These are phyloP conservation scores for Mucor sp. DNA, from an alignment of 371 early-diverging fungal genomes.

Conservation along the genomic window DNA sequence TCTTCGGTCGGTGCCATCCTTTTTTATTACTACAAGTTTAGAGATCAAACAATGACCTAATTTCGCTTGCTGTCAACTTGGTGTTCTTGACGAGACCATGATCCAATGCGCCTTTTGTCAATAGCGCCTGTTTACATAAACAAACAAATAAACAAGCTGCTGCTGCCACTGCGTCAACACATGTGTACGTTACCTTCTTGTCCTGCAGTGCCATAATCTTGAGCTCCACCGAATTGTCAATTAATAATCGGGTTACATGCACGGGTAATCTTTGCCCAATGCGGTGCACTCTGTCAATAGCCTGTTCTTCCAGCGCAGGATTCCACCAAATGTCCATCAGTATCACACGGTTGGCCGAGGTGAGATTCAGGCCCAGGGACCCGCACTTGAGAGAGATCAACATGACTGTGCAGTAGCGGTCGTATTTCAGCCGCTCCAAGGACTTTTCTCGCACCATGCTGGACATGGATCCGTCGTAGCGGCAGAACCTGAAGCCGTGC, in stretches of 20 bases:
- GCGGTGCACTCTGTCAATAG: conserved; percentile 88
- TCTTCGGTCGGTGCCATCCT: background rate
- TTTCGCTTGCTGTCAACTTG: conserved; percentile 45
- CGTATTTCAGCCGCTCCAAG: conserved; percentile 50
- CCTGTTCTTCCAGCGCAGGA: conserved; percentile 84
- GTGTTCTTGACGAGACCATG: conserved; percentile 39
- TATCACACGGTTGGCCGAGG: conserved; percentile 73
- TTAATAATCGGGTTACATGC: conserved; percentile 57
- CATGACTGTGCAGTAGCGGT: conserved; percentile 62
- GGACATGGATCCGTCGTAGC: conserved; percentile 49
- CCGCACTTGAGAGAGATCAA: conserved; percentile 71
- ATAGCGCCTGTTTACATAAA: conserved; percentile 27
- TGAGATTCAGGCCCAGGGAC: conserved; percentile 76
- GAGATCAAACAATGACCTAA: conserved; percentile 39
- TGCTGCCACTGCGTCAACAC: background rate
- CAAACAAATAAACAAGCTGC: background rate
- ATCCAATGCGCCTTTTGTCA: conserved; percentile 49
- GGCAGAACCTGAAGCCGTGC: conserved; percentile 61
- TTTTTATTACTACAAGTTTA: background rate
- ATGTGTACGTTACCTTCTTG: conserved; percentile 40
- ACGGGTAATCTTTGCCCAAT: conserved; percentile 78
- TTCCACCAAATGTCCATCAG: conserved; percentile 89
- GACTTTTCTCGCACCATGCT: conserved; percentile 48
- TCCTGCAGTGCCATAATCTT: conserved; percentile 59
- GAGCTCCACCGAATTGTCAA: conserved; percentile 64